Conservation (phyloP, 2,329 filamentous ascomycete genomes). For the Colletotrichum graminicola region DNA sequence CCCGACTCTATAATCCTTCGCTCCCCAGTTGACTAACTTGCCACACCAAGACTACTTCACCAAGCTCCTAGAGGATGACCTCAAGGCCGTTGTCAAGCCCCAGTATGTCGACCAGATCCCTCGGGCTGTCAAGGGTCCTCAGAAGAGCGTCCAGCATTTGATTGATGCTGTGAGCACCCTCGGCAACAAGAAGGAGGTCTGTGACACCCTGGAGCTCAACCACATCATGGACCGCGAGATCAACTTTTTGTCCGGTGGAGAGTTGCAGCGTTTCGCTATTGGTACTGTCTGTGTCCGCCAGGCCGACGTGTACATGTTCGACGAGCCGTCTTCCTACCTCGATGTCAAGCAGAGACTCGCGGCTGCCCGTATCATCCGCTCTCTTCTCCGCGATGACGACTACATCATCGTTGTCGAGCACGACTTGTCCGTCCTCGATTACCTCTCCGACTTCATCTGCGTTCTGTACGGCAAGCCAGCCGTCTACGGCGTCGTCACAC, state of each 20-base stretch:
- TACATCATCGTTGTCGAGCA: slow-evolving; percentile 99
- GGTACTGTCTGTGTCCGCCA: slow-evolving; percentile 95
- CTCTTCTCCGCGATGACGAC: slow-evolving; percentile 86
- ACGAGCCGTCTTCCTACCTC: slow-evolving; percentile 98
- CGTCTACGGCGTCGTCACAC: slow-evolving; percentile 96
- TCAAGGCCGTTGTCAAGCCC: slow-evolving; percentile 98
- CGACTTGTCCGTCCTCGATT: slow-evolving; percentile 98
- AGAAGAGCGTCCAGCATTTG: slow-evolving; percentile 83
- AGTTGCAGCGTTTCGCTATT: slow-evolving; percentile 97
- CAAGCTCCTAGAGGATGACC: slow-evolving; percentile 94
- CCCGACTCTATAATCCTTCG: not conserved
- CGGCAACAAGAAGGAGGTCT: slow-evolving; percentile 84
- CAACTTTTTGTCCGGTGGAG: slow-evolving; percentile 91
- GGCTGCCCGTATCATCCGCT: slow-evolving; percentile 92
- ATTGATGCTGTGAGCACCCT: slow-evolving; percentile 82
- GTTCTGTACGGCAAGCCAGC: slow-evolving; percentile 96
- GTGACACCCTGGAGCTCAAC: slow-evolving; percentile 85
- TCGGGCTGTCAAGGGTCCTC: slow-evolving; percentile 84
- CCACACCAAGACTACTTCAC: slow-evolving; percentile 86
- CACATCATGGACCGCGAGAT: slow-evolving; percentile 95
- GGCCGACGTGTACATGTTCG: slow-evolving; percentile 99
- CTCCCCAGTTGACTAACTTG: slow-evolving; percentile 14
- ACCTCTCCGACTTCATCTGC: slow-evolving; percentile 98
- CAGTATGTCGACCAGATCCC: slow-evolving; percentile 99
- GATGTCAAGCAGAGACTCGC: slow-evolving; percentile 99